phyloP scores from a whole-genome alignment of 2,329 filamentous ascomycete species.

The Atkinsonella texensis region DNA sequence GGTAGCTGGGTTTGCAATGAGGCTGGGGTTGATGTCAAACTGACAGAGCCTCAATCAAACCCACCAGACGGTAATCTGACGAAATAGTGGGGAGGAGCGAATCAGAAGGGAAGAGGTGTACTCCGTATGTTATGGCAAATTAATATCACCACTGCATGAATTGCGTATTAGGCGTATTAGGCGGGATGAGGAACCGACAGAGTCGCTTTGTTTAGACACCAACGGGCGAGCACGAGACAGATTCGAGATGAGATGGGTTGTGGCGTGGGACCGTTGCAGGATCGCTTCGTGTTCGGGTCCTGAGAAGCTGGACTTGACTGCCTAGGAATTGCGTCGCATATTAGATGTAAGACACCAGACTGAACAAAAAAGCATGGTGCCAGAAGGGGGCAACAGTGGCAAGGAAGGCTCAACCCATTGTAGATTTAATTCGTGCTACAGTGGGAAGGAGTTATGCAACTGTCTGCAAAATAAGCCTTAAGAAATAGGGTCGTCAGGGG shows the following conservation, averaged over 20 bases:
- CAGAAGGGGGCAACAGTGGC: neutral
- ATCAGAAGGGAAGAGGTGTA: slow-evolving; percentile 1
- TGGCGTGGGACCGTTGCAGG: slow-evolving; percentile 2
- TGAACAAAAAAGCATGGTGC: neutral
- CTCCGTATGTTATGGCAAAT: slow-evolving; percentile 7
- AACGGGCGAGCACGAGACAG: neutral
- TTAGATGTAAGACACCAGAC: neutral
- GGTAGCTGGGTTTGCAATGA: slow-evolving; percentile 5
- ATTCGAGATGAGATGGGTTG: neutral
- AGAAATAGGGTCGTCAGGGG: neutral
- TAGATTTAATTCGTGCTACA: neutral
- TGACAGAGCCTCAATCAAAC: slow-evolving; percentile 8
- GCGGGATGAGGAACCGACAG: slow-evolving; percentile 6
- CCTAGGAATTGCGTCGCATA: neutral
- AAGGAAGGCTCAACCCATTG: neutral
- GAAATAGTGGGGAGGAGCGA: slow-evolving; percentile 4
- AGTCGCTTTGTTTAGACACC: neutral
- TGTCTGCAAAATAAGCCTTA: neutral
- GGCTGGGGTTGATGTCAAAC: slow-evolving; percentile 5
- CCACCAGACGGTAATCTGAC: slow-evolving; percentile 2
- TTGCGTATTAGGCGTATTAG: slow-evolving; percentile 4
- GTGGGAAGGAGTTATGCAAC: neutral
- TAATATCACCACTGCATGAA: slow-evolving; percentile 13
- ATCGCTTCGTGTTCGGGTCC: slow-evolving; percentile 9
- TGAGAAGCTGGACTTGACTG: neutral